Evolutionary conservation across 768 basidiomycete species (phyloP), one percentile per base, ranked within the genome.

Genomic region (Panellus pusillus): DNA sequence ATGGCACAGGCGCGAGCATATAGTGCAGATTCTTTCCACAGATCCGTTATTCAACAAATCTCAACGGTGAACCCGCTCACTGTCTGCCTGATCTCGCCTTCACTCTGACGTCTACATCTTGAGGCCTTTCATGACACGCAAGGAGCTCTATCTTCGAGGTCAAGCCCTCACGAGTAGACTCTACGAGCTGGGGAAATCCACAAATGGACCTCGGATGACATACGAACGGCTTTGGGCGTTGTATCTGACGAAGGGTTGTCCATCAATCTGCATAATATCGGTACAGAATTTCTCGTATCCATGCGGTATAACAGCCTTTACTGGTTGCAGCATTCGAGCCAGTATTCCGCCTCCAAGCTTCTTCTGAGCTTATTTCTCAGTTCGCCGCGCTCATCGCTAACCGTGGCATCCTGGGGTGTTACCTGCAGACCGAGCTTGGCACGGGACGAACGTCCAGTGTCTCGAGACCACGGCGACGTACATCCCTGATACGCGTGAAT

Each of bases 391-490:
- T 85, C 12, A 74, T 82, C 13, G 61, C 73, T 2, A 71, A 76
- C 29, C 78, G 79, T 7, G 88, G 80, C 1, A 84, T 90, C 57
- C 66, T 88, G 4, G 89, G 86, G 2, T 86, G 84, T 54, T 89
- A 89, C 67, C 70, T 88, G 28, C 87, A 91, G 63, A 91, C 89
- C 0, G 89, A 91, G 61, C 82, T 91, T 6, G 89, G 0, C 90
- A 92, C 54, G 90, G 90, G 15, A 83, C 83, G 1, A 88, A 89
- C 61, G 85, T 92, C 3, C 68, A 75, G 1, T 68, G 73, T 1
- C 72, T 91, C 18, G 89, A 91, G 66, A 91, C 89, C 0, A 91
- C 86, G 0, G 87, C 87, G 4, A 89, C 85, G 0, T 91, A 83
- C 67, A 69, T 86, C n/a, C 83, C 82, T 0, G 78, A 80, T 28